phyloP scores from a whole-genome alignment of 257 asterid species.

The Thymus quinquecostatus region DNA sequence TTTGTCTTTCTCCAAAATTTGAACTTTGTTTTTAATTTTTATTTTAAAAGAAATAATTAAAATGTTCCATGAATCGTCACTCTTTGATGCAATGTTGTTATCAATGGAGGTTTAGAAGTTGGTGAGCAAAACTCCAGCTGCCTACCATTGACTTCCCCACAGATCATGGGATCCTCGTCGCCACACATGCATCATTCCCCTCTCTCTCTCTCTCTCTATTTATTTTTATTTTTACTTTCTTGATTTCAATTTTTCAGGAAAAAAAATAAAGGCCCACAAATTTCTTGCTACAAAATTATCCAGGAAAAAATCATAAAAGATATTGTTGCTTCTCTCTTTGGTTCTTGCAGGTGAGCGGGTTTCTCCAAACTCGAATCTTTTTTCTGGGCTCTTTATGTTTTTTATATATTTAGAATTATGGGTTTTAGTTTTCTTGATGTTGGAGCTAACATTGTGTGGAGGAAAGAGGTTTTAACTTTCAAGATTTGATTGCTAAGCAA shows the following conservation, averaged over 20 bases:
- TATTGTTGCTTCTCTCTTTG: conserved; percentile 17
- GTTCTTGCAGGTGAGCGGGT: conserved; percentile 36
- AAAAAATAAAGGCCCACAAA: neutral
- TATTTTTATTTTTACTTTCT: conserved; percentile 1
- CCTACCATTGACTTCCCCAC: conserved; percentile 67
- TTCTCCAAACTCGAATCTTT: neutral
- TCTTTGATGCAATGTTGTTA: conserved; percentile 35
- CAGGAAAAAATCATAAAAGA: conserved; percentile 14
- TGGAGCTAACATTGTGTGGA: conserved; percentile 7
- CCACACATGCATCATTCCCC: conserved; percentile 37
- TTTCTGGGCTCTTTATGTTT: neutral
- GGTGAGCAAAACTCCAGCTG: conserved; percentile 83
- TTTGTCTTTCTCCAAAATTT: neutral
- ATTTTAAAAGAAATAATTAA: neutral
- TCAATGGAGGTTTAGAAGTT: conserved; percentile 45
- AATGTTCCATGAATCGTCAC: conserved; percentile 20
- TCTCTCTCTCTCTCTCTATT: neutral
- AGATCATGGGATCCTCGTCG: conserved; percentile 63
- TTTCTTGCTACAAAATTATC: conserved; percentile 7
- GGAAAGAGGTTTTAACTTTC: neutral
- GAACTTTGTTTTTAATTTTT: neutral
- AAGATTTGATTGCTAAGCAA: conserved; percentile 21
- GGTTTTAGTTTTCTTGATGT: conserved; percentile 15
- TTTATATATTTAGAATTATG: neutral
- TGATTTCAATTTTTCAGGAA: conserved; percentile 30